phyloP scores from a whole-genome alignment of 805 yeast species.

The Candida parachauliodes region DNA sequence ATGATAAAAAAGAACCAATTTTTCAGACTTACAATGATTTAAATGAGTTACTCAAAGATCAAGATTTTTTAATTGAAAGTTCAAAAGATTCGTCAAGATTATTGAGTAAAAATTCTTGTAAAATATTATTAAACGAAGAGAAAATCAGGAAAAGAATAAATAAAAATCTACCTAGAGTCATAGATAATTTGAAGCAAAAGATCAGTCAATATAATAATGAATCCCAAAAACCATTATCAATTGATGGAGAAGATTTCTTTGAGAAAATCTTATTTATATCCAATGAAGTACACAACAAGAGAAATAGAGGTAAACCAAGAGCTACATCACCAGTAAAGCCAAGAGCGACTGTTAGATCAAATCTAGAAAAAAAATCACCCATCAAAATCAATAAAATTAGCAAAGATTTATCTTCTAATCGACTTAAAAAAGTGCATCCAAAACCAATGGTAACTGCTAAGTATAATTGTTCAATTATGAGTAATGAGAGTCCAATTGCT shows the following conservation, averaged over 20 bases:
- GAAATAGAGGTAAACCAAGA: conserved; percentile 1
- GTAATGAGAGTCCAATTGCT: conserved; percentile 10
- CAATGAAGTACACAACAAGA: conserved; percentile 12
- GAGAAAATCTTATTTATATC: conserved; percentile 35
- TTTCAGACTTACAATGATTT: conserved; percentile 54
- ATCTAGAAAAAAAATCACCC: conserved; percentile 11
- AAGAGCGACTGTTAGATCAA: conserved; percentile 1
- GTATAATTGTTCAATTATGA: conserved; percentile 9
- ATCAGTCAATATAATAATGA: conserved; percentile 46
- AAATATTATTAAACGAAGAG: conserved; percentile 77
- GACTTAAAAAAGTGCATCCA: background rate
- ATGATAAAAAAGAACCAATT: conserved; percentile 50
- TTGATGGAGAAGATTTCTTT: conserved; percentile 49
- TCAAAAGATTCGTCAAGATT: conserved; percentile 79
- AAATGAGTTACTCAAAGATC: conserved; percentile 55
- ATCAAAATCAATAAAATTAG: background rate
- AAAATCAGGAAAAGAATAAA: conserved; percentile 62
- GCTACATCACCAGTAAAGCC: conserved; percentile 12
- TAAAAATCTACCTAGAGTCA: conserved; percentile 64
- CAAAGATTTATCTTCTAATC: background rate
- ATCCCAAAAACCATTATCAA: conserved; percentile 22
- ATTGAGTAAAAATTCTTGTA: conserved; percentile 70
- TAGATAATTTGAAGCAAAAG: conserved; percentile 47
- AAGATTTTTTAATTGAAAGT: conserved; percentile 59
- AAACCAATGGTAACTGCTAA: background rate